Evolutionary conservation across 2,329 filamentous ascomycete genomes (phyloP), one percentile per base, ranked within the genome.

Genomic region (Metarhizium sp.): DNA sequence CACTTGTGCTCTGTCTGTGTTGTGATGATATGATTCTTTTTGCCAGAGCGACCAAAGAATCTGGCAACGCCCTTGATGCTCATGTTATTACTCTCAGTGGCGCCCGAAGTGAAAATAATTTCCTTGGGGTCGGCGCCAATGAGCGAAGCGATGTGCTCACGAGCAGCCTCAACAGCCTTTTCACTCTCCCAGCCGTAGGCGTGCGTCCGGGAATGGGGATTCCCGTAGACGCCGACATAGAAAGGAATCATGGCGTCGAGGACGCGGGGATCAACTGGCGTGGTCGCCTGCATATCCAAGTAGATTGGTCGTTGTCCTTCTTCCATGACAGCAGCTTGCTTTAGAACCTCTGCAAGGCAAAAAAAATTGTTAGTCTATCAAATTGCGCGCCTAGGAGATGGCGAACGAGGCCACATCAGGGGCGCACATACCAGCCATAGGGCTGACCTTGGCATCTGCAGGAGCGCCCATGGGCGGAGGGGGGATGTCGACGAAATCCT

Each of bases 21-120:
- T 29, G 94, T 99, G 71, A 99, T 91, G 67, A 99, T 92, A 73
- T 99, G 94, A 75, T 88, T 96, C 84, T 97, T 97, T 83, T 96
- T 96, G 64, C 91, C 92, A 2, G 84, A 85, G 56, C 90, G 84
- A 61, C 90, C 91, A 69, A 96, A 96, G 75, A 99, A 99, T 60
- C 92, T 82, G 20, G 94, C 92, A 8, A 99, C 92, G 60, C 94
- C 94, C 76, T 99, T 99, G 76, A 99, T 90, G 72, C 91, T 96
- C 94, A 99, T 99, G 67, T 99, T 99, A 75, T 99, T 99, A 69
- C 91, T 96, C 76, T 99, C 94, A 0, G 94, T 99, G 16, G 94
- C 94, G 55, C 94, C 94, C 65, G 92, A 96, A 6, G 94, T 99
- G 74, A 99, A 97, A 65, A 99, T 95, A 61, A 99, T 97, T 70